Percentiles rank a stretch among this genome's conserved stretches.
These are phyloP conservation scores for Blastobotrys proliferans DNA, from an alignment of 1,139 yeast species.

Conservation along the genomic window DNA sequence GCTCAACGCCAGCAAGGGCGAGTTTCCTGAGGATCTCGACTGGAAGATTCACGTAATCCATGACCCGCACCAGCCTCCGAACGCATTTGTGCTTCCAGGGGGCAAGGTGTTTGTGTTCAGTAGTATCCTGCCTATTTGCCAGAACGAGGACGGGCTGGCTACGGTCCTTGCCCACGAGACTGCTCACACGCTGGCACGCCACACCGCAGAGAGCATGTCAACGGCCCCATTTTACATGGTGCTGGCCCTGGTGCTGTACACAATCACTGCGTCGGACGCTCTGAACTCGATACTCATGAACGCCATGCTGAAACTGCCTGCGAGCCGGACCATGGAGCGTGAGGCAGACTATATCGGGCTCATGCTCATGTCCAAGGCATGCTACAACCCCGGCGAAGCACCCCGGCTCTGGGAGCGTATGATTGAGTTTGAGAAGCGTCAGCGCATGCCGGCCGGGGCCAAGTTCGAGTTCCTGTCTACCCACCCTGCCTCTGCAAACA, in stretches of 20 bases:
- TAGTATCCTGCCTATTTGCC: conserved; percentile 72
- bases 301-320: conserved; percentile 68
- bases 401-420: conserved; percentile 79
- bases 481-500: conserved; percentile 78
- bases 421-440: conserved; percentile 52
- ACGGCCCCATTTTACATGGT: conserved; percentile 45
- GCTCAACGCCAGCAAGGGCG: conserved; percentile 35
- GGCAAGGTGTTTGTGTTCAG: conserved; percentile 91
- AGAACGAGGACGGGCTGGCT: conserved; percentile 85
- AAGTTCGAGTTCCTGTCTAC: conserved; percentile 68
- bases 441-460: conserved; percentile 17
- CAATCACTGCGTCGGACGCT: conserved; percentile 49
- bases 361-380: conserved; percentile 85
- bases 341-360: conserved; percentile 96
- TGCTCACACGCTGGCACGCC: conserved; percentile 91
- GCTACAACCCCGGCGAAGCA: conserved; percentile 74
- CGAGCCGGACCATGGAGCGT: conserved; percentile 87
- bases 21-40: conserved; percentile 35
- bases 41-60: conserved; percentile 85
- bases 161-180: conserved; percentile 91
- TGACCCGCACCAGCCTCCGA: conserved; percentile 71
- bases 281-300: conserved; percentile 54
- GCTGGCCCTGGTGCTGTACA: conserved; percentile 47
- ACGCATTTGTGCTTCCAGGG: conserved; percentile 93
- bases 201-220: conserved; percentile 72